Percentiles rank a stretch among this genome's conserved stretches.
Evolutionary conservation across 768 basidiomycete species (phyloP).

Genomic region (Auriscalpium vulgare): DNA sequence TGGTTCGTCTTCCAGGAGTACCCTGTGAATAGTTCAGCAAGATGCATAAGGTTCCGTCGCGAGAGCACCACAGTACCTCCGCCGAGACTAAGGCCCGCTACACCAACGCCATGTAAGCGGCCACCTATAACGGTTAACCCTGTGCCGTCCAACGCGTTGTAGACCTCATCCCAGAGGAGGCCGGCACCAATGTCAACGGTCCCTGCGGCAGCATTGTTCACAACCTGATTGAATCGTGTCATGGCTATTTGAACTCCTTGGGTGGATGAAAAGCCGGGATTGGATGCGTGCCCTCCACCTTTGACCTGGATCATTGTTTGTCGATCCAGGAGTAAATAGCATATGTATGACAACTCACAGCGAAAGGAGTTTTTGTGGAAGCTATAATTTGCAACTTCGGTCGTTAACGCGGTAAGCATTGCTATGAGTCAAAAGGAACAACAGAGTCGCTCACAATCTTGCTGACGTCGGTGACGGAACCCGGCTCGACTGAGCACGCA

Average conservation of each 20-base stretch:
- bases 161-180: constrained; percentile 22
- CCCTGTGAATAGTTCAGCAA: constrained; percentile 8
- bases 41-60: no score
- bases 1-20: constrained; percentile 23
- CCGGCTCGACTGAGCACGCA: constrained; percentile 16
- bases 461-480: constrained; percentile 12
- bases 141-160: constrained; percentile 9
- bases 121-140: constrained; percentile 19
- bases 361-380: background rate
- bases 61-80: no score
- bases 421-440: no score
- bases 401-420: background rate
- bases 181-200: constrained; percentile 17
- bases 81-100: constrained; percentile 12
- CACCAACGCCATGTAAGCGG: constrained; percentile 17
- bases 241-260: constrained; percentile 20
- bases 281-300: constrained; percentile 19
- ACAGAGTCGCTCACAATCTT: constrained; percentile 1
- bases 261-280: constrained; percentile 20
- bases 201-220: background rate
- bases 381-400: constrained; percentile 1
- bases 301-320: constrained; percentile 7
- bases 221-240: constrained; percentile 12
- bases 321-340: no score
- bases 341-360: no score